Conservation (phyloP, 2,329 filamentous ascomycete species). For the Acrocalymma vagum region DNA sequence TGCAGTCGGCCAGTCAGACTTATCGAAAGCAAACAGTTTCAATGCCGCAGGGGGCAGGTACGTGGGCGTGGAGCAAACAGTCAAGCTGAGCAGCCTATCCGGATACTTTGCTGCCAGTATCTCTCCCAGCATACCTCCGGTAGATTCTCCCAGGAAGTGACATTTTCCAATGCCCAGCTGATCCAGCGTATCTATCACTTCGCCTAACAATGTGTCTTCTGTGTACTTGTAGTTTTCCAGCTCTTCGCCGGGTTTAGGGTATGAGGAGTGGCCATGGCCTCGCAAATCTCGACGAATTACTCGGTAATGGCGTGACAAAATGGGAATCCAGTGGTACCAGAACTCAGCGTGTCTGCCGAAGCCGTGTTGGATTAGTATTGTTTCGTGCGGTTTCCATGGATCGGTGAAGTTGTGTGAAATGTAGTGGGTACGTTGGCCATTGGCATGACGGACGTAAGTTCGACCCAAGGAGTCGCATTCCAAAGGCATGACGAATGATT, state of each 20-base stretch:
- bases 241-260: conserved; percentile 19
- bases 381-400: conserved; percentile 42
- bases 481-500: conserved; percentile 24
- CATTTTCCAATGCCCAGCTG: conserved; percentile 37
- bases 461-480: conserved; percentile 26
- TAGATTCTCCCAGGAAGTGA: conserved; percentile 47
- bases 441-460: conserved; percentile 38
- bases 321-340: conserved; percentile 49
- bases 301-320: conserved; percentile 36
- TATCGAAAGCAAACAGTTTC: conserved; percentile 39
- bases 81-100: conserved; percentile 37
- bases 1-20: conserved; percentile 36
- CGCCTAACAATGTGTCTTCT: conserved; percentile 36
- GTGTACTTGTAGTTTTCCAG: conserved; percentile 24
- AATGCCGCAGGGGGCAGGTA: conserved; percentile 35
- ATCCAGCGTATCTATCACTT: conserved; percentile 46
- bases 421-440: conserved; percentile 42
- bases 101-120: conserved; percentile 43
- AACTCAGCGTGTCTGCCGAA: conserved; percentile 44
- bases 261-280: conserved; percentile 43
- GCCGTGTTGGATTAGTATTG: conserved; percentile 49
- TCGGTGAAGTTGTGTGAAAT: conserved; percentile 35
- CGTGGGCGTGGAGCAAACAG: conserved; percentile 42
- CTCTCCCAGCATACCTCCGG: conserved; percentile 44
- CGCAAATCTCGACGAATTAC: conserved; percentile 45